Base-by-base conservation (phyloP, 2,329 filamentous ascomycete species). In the Hymenoscyphus scutula region DNA sequence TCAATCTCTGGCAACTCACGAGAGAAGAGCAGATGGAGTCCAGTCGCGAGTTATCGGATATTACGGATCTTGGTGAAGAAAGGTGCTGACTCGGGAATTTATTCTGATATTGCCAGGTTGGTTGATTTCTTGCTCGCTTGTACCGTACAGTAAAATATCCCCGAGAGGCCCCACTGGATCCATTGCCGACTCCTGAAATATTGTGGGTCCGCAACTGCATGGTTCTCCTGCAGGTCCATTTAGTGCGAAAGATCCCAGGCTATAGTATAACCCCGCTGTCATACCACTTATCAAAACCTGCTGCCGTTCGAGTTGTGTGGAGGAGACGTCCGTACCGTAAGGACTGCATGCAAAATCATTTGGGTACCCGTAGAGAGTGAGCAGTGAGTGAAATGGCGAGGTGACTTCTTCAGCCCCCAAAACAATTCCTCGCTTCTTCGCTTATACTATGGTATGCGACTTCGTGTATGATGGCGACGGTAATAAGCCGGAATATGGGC, bases 281-380 rank as follows among this genome's bases (percentile, higher is more conserved):
- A 65, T 67, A 67, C 11, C 37, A 51, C 23, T 32, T 57, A 41
- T 41, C n/a, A 48, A 48, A 23, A 48, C 19, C 41, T 48, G 41
- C 19, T 48, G n/a, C 51, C 62, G 27, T 38, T 61, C 37, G 61
- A 56, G 37, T 38, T 45, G 59, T 29, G 53, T 58, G 56, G 53
- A 53, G 27, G n/a, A n/a, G 60, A 60, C 41, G 23, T 48, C 19
- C 19, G n/a, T 10, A n/a, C n/a, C n/a, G n/a, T n/a, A n/a, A n/a
- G n/a, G n/a, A 57, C 32, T 32, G 61, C 27, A 57, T 63, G 61
- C 63, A n/a, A 58, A 65, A 67, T 63, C 63, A 67, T 67, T 27
- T 60, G 59, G 60, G 62, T 54, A 32, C 30, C 30, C 30, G 30
- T 32, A 32, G 30, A 32, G 30, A 32, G 30, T 32, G 30, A 32